Percentiles rank a stretch among this genome's conserved stretches.
Conservation (phyloP, 1,284 basidiomycete genomes). For the Ustilago nuda region DNA sequence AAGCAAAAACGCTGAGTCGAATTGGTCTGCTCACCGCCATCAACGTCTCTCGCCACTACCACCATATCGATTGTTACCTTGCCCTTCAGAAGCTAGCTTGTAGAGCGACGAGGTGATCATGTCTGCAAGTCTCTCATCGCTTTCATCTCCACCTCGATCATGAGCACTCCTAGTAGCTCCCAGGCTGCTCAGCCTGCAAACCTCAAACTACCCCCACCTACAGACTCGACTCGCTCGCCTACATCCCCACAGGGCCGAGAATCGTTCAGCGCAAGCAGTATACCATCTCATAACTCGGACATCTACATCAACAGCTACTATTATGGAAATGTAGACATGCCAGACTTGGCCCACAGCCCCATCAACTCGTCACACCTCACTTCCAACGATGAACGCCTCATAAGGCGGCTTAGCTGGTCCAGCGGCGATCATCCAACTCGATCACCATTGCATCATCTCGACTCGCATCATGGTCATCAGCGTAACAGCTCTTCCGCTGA, state of each 20-base stretch:
- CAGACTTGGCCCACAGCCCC: constrained; percentile 35
- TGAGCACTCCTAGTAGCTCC: constrained; percentile 1
- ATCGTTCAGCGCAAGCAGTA: constrained; percentile 42
- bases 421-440: constrained; percentile 3
- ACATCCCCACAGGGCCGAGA: constrained; percentile 29
- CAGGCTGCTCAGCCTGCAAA: constrained; percentile 10
- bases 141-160: background rate
- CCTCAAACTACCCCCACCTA: constrained; percentile 21
- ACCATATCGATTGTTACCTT: constrained; percentile 6
- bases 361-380: constrained; percentile 21
- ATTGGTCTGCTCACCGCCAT: background rate
- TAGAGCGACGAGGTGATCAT: constrained; percentile 2
- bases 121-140: background rate
- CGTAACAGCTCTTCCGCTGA: constrained; percentile 36
- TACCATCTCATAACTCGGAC: constrained; percentile 48
- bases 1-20: background rate
- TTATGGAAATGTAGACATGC: constrained; percentile 54
- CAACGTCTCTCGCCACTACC: constrained; percentile 1
- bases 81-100: background rate
- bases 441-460: constrained; percentile 3
- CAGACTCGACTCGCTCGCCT: constrained; percentile 24
- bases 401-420: constrained; percentile 46
- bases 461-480: constrained; percentile 2
- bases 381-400: constrained; percentile 39
- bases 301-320: constrained; percentile 58